These are phyloP conservation scores for Fagus crenata DNA, from an alignment of 306 rosid species.

Conservation along the genomic window DNA sequence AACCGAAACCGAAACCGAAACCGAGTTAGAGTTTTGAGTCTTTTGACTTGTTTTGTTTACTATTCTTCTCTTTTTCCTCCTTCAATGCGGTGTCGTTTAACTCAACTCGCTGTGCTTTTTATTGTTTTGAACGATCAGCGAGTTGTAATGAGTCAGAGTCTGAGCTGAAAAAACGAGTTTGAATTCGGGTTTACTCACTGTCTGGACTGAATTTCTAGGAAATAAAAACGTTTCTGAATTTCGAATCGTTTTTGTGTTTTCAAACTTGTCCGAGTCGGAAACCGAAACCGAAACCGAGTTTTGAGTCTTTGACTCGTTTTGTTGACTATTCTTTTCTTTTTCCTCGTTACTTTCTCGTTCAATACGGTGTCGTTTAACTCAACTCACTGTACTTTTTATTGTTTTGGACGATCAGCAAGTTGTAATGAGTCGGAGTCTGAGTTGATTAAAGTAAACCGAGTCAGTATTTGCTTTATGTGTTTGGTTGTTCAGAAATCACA, in stretches of 20 bases:
- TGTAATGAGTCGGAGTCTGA: neutral
- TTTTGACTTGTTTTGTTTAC: neutral
- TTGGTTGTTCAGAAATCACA: slow-evolving; percentile 30
- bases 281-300: slow-evolving; percentile 7
- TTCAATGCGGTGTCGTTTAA: neutral
- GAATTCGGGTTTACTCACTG: no score
- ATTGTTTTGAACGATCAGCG: neutral
- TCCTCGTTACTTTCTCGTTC: neutral
- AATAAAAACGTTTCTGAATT: neutral
- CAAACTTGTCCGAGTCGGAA: neutral
- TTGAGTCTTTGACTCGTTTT: neutral
- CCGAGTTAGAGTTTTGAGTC: neutral
- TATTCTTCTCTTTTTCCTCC: neutral
- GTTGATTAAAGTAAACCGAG: neutral
- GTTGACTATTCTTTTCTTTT: slow-evolving; percentile 12
- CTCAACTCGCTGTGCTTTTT: neutral
- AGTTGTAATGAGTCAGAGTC: neutral
- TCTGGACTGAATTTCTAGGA: neutral
- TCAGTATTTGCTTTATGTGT: neutral
- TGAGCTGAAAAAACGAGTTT: neutral
- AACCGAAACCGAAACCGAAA: slow-evolving; percentile 1
- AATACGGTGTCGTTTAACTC: neutral
- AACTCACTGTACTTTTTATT: neutral
- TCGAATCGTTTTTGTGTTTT: neutral
- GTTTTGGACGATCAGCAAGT: slow-evolving; percentile 14